Percentiles rank a stretch among this genome's conserved stretches.
Evolutionary conservation across 768 basidiomycete genomes (phyloP).

Genomic region (Lentinula lateritia): DNA sequence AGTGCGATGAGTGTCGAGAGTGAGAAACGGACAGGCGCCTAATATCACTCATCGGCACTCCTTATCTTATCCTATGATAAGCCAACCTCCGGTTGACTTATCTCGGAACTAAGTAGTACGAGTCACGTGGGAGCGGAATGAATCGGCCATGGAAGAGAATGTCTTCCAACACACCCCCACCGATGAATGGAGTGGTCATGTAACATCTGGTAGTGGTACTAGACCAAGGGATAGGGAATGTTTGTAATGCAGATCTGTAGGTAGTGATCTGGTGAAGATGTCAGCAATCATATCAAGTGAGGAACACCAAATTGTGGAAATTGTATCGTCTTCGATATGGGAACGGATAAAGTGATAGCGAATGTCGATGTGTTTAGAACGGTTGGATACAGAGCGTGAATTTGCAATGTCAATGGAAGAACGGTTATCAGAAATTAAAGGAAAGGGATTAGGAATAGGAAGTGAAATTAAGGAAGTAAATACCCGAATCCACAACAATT

Average conservation of each 20-base stretch:
- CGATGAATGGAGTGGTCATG: no score
- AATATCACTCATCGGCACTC: no score
- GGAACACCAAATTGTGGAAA: slow-evolving; percentile 19
- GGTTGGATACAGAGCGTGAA: slow-evolving; percentile 10
- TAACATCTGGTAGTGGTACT: no score
- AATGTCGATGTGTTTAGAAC: slow-evolving; percentile 18
- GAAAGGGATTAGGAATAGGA: slow-evolving; percentile 5
- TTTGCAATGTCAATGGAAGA: neutral
- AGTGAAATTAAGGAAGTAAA: slow-evolving; percentile 10
- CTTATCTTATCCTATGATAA: no score
- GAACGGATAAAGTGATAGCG: slow-evolving; percentile 21
- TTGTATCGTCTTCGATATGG: slow-evolving; percentile 12
- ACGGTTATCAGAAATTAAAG: neutral
- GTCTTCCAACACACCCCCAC: no score
- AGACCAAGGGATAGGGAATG: no score
- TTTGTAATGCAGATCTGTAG: neutral
- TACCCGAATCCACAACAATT: slow-evolving; percentile 17
- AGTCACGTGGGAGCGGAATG: no score
- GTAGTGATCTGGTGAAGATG: slow-evolving; percentile 25
- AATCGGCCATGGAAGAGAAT: no score
- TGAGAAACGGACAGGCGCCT: no score
- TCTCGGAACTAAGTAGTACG: no score
- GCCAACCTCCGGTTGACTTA: no score
- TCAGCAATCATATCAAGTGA: slow-evolving; percentile 24
- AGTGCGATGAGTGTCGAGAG: no score